Evolutionary conservation across 169 alveolate species (phyloP), one percentile per base, ranked within the genome.

Genomic region (Prorocentrum cordatum): DNA sequence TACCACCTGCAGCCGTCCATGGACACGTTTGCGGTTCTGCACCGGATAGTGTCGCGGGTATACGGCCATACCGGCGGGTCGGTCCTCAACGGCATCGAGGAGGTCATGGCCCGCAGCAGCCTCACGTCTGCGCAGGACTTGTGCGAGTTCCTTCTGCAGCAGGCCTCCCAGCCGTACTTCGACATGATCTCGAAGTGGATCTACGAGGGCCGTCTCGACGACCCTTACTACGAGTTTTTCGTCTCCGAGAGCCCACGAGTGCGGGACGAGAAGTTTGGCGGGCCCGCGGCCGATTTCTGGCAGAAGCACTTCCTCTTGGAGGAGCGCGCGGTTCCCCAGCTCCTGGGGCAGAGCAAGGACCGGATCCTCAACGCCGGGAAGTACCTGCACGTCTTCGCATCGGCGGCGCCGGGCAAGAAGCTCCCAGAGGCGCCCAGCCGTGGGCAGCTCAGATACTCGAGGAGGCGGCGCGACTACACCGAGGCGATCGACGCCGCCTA

Each of bases 251-350:
- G 3, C 66, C 31, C 66, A 12, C 33, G 9, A 4, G 31, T 18
- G 1, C 5, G 5, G 47, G 89, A 79, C 38, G 89, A 79, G 61
- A 64, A 66, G 42, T 39, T 77, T 2, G 71, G 68, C 33, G 79
- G 77, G 18, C 90, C 90, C 20, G 90, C 80, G 1, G 90, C 90
- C 2, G 90, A 80, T 20, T 80, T 80, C 79, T 80, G 90, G 90
- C 90, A 80, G 75, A 61, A 64, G 80, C 90, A 80, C 47, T 80
- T 80, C 80, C 61, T 66, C 22, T 3, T 80, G 50, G 90, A 80
- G 16, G 90, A 80, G 38, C 24, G 87, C 75, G 87, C 87, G 4
- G 87, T 80, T 1, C 90, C 90, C 2, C 90, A 80, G 29, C 62
- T 80, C 90, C 36, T 80, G 33, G 80, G 50, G 18, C 42, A 77